Percentiles rank a stretch among this genome's conserved stretches.
Conservation (phyloP, 768 basidiomycete species). For the Pulveroboletus frians region DNA sequence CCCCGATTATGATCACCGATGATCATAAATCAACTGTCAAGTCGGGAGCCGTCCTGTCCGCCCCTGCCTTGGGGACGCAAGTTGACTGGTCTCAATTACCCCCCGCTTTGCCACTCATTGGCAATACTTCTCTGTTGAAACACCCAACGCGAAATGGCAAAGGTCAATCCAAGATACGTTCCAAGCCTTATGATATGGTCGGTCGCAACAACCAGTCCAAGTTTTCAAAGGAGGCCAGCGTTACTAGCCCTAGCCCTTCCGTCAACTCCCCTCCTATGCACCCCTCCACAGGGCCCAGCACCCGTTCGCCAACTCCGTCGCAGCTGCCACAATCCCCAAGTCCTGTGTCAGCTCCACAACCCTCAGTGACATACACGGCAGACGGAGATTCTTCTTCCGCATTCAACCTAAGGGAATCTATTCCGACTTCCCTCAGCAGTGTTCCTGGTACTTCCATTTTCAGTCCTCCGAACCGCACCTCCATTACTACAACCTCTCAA, state of each 20-base stretch:
- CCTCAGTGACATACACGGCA: not conserved
- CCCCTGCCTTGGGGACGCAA: constrained; percentile 38
- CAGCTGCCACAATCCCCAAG: constrained; percentile 16
- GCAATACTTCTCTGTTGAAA: constrained; percentile 42
- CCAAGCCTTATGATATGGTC: constrained; percentile 62
- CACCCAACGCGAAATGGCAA: constrained; percentile 42
- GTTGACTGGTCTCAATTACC: constrained; percentile 48
- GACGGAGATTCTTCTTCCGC: constrained; percentile 4
- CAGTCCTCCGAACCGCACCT: constrained; percentile 10
- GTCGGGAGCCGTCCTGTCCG: constrained; percentile 20
- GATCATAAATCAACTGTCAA: constrained; percentile 83
- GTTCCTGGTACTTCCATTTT: constrained; percentile 12
- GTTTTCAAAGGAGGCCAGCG: constrained; percentile 52
- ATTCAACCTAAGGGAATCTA: constrained; percentile 9
- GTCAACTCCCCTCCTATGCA: constrained; percentile 39
- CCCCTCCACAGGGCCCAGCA: constrained; percentile 30
- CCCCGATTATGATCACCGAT: constrained; percentile 98
- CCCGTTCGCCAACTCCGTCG: constrained; percentile 30
- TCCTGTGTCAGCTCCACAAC: constrained; percentile 10
- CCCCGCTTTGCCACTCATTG: constrained; percentile 17
- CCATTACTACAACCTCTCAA: constrained; percentile 12
- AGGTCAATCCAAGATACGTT: constrained; percentile 49
- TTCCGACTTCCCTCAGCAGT: constrained; percentile 5
- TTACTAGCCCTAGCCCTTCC: constrained; percentile 46
- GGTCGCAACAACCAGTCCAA: constrained; percentile 35